Evolutionary conservation across 179 eudicot genomes (phyloP), one percentile per base, ranked within the genome.

Genomic region (Sideroxylon spinosum): DNA sequence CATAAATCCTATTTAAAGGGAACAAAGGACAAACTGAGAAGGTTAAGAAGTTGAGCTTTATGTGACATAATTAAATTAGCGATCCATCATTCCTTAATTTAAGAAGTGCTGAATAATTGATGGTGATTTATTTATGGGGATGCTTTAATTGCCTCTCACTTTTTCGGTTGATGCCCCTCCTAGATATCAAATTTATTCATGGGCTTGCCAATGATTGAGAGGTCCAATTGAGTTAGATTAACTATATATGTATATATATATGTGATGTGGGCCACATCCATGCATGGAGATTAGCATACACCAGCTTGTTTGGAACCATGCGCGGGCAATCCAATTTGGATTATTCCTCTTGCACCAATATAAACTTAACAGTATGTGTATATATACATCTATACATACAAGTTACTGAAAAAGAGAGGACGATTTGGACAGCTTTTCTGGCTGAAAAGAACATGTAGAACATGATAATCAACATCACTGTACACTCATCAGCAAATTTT

Each of bases 401-500:
- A 17, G 12, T 9, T 19, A 69, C 3, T 46, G 19, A 22, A n/a
- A 46, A 37, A 68, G 53, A 32, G 56, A 8, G 64, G n/a, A 25
- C 26, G 75, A 26, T 55, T 72, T 28, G 9, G 60, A 71, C 74
- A 71, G 26, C 44, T 70, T 49, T 22, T 26, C 23, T 14, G 62
- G 75, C 48, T 72, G 61, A 78, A 49, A 77, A 56, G 5, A 55
- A 68, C 29, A 26, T 26, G 56, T 23, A 69, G 59, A 49, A 17
- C 68, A 69, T 19, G 60, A 44, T 32, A 78, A 50, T 50, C 64
- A 50, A 29, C 57, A 65, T 28, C 65, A 66, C 81, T 73, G 48
- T 72, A 65, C 78, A 79, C 67, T 64, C 74, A 73, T 73, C 73
- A 65, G 37, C 78, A 65, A 53, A 26, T 53, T 73, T 20, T 63